These are phyloP conservation scores for Rosellinia necatrix DNA, from an alignment of 2,329 filamentous ascomycete genomes.

Conservation along the genomic window DNA sequence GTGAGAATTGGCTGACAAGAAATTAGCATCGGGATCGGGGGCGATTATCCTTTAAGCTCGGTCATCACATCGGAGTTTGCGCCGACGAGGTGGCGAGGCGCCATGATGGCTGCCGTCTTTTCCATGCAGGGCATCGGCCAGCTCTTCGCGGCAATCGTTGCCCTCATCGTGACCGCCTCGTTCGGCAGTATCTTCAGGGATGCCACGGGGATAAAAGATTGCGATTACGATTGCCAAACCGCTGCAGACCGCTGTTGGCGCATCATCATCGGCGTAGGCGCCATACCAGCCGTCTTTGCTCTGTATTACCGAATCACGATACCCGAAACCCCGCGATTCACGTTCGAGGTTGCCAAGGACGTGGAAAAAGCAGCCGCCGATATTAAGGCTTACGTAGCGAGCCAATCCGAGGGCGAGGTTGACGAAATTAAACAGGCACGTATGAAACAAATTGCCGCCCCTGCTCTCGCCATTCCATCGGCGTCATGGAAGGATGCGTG, in stretches of 20 bases:
- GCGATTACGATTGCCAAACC: slow-evolving; percentile 65
- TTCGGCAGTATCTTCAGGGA: slow-evolving; percentile 60
- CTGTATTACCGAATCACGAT: slow-evolving; percentile 88
- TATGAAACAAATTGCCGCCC: slow-evolving; percentile 57
- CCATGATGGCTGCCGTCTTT: slow-evolving; percentile 83
- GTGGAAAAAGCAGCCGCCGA: slow-evolving; percentile 76
- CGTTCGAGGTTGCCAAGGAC: slow-evolving; percentile 75
- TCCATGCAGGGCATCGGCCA: slow-evolving; percentile 87
- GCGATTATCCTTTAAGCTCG: slow-evolving; percentile 79
- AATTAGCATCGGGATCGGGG: slow-evolving; percentile 72
- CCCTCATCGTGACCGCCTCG: slow-evolving; percentile 68
- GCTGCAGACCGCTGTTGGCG: slow-evolving; percentile 84
- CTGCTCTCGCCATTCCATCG: slow-evolving; percentile 65
- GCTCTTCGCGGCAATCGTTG: slow-evolving; percentile 70
- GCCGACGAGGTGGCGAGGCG: slow-evolving; percentile 79
- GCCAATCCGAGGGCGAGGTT: slow-evolving; percentile 52
- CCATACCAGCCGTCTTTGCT: slow-evolving; percentile 75
- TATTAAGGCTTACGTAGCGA: slow-evolving; percentile 63
- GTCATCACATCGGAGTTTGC: slow-evolving; percentile 87
- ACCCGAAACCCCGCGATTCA: slow-evolving; percentile 76
- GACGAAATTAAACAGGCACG: slow-evolving; percentile 55
- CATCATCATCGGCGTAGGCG: slow-evolving; percentile 78
- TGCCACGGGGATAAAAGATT: slow-evolving; percentile 50
- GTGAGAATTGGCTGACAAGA: slow-evolving; percentile 18
- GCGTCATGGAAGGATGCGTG: slow-evolving; percentile 72